Base-by-base conservation (phyloP, 2,329 filamentous ascomycete genomes). In the Coleophoma crateriformis region DNA sequence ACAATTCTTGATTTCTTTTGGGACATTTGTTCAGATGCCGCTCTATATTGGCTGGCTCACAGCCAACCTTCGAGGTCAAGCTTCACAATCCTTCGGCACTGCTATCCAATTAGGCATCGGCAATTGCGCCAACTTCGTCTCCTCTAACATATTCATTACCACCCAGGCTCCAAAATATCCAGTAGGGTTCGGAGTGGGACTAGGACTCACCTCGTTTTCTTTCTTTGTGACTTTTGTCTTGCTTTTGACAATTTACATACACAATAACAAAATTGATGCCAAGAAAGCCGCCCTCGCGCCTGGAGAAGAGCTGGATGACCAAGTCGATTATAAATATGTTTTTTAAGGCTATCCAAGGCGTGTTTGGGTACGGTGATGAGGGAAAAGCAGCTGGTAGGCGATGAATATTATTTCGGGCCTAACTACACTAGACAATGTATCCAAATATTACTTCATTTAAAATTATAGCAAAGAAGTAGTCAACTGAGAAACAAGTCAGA, bases 91-190 rank as follows among this genome's bases (percentile, higher is more conserved):
- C 6, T 63, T 73, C 7, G 69, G 67, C 3, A 69, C 67, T 57
- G 71, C 64, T 1, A 63, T 71, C 56, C 67, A 69, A 58, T 60
- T 68, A 3, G 68, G 68, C 2, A 68, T 73, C 17, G 71, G 70
- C n/a, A 73, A 73, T 55, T 71, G 68, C 49, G 71, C 68, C 44
- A 71, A 69, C 44, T 68, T 74, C 46, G 61, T 73, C 7, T 65
- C 65, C 4, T 61, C 64, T 22, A 71, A 71, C 50, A 62, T 73
- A 6, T 74, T 73, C 52, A 67, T 73, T 53, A 62, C 60, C 10
- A 50, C 48, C 3, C 61, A 73, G 54, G 58, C 63, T 3, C 71
- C 70, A 3, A 58, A 53, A 6, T 73, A 71, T 49, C 61, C 59
- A 2, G 66, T 65, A 0, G 71, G 70, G 1, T 68, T 68, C 54